Base-by-base conservation (phyloP, 345 rosid genomes). In the Citrus glauca region DNA sequence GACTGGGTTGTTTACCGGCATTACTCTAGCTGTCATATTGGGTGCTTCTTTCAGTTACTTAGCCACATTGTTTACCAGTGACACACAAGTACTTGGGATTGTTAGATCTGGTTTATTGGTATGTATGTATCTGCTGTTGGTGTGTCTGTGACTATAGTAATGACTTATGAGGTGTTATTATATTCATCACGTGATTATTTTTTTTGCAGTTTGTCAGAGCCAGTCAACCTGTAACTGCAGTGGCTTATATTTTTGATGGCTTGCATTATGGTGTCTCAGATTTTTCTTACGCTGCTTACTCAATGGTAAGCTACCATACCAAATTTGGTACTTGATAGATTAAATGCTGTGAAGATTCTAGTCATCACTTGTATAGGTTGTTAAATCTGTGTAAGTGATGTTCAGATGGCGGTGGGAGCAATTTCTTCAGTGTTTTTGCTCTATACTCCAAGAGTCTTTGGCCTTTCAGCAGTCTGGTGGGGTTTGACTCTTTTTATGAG, bases 181-280 rank as follows among this genome's bases (percentile, higher is more conserved):
- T 73, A 25, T 48, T 53, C 9, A 19, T 73, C 60, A 9, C 8
- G 32, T 65, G 25, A 30, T 22, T 24, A 2, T 57, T 71, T 64
- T 25, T 32, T 61, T 28, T 75, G 57, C 81, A 85, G 90, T 87
- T 83, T 64, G 84, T 87, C 20, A 75, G 85, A 50, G 82, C 73
- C 33, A 83, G 84, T 55, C 82, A 83, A 75, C 90, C 87, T 9
- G 57, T 85, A 70, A 82, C 80, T 69, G 87, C 86, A 11, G 60
- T 85, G 67, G 90, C 90, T 60, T 88, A 82, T 57, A 79, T 82
- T 22, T 88, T 85, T 30, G 90, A 88, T 40, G 90, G 90, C 64
- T 81, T 88, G 70, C 88, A 88, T 62, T 88, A 82, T 14, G 88
- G 90, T 6, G 72, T 86, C n/a, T 85, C 88, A 0, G 88, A 88